Conservation (phyloP, 1,139 yeast species). For the Neolecta irregularis region DNA sequence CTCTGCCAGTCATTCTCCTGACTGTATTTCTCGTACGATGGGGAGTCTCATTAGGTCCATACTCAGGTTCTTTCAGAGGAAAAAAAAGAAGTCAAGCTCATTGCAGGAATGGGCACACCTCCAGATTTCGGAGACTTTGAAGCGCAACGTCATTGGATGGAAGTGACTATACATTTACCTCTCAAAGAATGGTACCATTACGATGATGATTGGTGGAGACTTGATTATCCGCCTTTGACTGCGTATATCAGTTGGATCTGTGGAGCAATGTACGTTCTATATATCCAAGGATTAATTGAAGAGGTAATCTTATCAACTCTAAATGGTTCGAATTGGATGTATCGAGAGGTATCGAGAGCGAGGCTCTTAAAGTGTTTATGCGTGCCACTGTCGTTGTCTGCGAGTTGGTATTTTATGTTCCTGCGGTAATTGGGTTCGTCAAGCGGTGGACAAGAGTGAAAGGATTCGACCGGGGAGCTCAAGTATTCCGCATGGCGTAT, state of each 20-base stretch:
- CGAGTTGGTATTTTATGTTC: conserved; percentile 60
- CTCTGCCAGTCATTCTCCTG: conserved; percentile 38
- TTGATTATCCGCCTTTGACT: conserved; percentile 93
- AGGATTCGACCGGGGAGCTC: conserved; percentile 1
- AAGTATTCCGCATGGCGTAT: not conserved
- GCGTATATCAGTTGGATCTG: conserved; percentile 78
- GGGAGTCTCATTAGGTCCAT: conserved; percentile 81
- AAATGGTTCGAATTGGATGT: conserved; percentile 59
- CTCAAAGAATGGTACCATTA: conserved; percentile 70
- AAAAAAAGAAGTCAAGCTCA: not conserved
- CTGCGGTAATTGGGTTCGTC: conserved; percentile 58
- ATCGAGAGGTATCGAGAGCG: conserved; percentile 62
- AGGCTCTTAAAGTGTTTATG: conserved; percentile 65
- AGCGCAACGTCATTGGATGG: conserved; percentile 98
- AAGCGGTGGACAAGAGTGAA: conserved; percentile 5
- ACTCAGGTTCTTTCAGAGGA: conserved; percentile 41
- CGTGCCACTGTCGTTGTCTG: conserved; percentile 61
- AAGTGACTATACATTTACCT: conserved; percentile 65
- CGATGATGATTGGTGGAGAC: conserved; percentile 87
- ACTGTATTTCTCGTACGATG: conserved; percentile 63
- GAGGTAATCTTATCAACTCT: conserved; percentile 44
- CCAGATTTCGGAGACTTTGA: conserved; percentile 94
- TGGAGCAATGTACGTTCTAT: conserved; percentile 37
- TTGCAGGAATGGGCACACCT: conserved; percentile 27
- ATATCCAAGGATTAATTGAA: not conserved